A percentile compares a stretch with the other conserved stretches of the same genome.
Evolutionary conservation across 805 yeast species (phyloP).

Genomic region (Kuraishia ogatae): DNA sequence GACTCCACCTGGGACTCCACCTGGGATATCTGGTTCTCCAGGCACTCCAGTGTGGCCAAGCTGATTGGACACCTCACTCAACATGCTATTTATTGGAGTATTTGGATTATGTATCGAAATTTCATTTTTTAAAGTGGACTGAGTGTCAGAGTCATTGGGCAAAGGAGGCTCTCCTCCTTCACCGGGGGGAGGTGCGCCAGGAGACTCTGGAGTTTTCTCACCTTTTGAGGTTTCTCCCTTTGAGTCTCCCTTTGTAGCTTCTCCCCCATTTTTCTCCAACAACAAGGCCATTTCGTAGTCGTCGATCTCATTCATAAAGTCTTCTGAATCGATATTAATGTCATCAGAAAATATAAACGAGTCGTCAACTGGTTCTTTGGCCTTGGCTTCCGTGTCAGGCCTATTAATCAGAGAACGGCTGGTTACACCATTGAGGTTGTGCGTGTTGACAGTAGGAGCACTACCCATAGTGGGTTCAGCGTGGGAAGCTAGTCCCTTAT

Average conservation of each 20-base stretch:
- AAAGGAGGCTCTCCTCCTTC: constrained; percentile 4
- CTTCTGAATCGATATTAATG: constrained; percentile 8
- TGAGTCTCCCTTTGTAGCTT: neutral
- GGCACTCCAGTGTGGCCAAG: too few relatives aligned
- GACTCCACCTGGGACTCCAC: too few relatives aligned
- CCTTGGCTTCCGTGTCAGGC: constrained; percentile 5
- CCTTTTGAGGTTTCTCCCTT: neutral
- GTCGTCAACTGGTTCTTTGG: constrained; percentile 28
- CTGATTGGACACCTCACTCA: neutral
- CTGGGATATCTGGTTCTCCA: too few relatives aligned
- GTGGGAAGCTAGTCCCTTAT: too few relatives aligned
- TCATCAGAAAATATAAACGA: constrained; percentile 46
- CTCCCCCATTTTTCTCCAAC: constrained; percentile 1
- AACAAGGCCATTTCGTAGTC: constrained; percentile 17
- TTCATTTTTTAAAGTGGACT: neutral
- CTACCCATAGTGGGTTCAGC: too few relatives aligned
- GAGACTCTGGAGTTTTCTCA: too few relatives aligned
- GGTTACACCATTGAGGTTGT: neutral
- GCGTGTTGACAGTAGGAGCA: too few relatives aligned
- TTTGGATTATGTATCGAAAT: neutral
- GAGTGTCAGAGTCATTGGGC: neutral
- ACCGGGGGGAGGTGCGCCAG: neutral
- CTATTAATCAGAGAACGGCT: too few relatives aligned
- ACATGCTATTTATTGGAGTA: neutral
- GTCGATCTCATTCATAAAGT: constrained; percentile 15